phyloP scores from a whole-genome alignment of 495 filamentous ascomycete genomes.

The Aspergillus panamensis region DNA sequence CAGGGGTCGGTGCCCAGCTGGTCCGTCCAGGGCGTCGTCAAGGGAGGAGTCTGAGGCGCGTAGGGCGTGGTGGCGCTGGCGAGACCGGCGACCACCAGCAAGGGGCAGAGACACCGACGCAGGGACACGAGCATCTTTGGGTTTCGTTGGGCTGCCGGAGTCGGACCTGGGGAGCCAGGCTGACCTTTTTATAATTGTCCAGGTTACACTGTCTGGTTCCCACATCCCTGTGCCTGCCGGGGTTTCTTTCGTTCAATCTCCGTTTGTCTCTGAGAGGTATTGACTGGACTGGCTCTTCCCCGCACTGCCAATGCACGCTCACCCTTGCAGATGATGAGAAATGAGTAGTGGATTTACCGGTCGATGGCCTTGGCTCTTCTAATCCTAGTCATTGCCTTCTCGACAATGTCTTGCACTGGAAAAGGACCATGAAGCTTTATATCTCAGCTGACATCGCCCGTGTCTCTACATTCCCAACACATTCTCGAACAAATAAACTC shows the following conservation, averaged over 20 bases:
- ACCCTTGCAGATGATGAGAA: neutral
- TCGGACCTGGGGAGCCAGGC: neutral
- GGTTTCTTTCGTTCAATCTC: neutral
- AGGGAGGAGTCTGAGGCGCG: constrained; percentile 37
- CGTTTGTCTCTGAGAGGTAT: neutral
- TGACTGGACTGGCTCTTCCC: neutral
- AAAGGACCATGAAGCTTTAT: too few species aligned
- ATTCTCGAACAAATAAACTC: too few species aligned
- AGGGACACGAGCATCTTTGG: neutral
- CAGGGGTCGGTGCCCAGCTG: constrained; percentile 60
- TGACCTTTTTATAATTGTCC: neutral
- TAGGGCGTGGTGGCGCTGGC: constrained; percentile 19
- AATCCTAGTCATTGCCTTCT: too few species aligned
- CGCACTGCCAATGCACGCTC: neutral
- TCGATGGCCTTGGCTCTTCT: too few species aligned
- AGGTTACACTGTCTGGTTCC: neutral
- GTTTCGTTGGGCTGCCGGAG: neutral
- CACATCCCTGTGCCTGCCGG: neutral
- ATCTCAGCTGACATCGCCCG: too few species aligned
- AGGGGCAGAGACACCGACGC: constrained; percentile 2
- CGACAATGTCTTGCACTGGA: too few species aligned
- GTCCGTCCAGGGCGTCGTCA: constrained; percentile 61
- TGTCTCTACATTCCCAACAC: too few species aligned
- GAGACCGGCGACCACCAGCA: constrained; percentile 3
- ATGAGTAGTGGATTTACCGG: too few species aligned